Percentiles rank a stretch among this genome's conserved stretches.
Evolutionary conservation across 495 filamentous ascomycete genomes (phyloP).

Genomic region (Hypomontagnella monticulosa): DNA sequence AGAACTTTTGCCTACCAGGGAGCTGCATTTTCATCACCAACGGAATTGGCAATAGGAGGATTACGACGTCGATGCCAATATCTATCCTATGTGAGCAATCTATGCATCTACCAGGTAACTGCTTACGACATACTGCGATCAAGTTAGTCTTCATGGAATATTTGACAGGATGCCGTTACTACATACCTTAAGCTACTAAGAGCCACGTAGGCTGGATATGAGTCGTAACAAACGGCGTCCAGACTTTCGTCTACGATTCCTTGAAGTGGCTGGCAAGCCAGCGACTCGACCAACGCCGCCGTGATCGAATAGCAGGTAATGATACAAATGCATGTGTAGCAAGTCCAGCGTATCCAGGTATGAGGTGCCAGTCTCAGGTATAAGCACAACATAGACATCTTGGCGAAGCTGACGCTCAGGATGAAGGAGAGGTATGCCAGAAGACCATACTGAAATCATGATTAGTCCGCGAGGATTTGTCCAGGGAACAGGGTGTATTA

Average conservation of each 20-base stretch:
- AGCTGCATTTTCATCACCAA: conserved; percentile 58
- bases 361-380: conserved; percentile 30
- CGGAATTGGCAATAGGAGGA: conserved; percentile 60
- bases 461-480: conserved; percentile 3
- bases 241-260: conserved; percentile 30
- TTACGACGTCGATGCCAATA: conserved; percentile 46
- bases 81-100: conserved; percentile 36
- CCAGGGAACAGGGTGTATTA: neutral
- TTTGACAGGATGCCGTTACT: neutral
- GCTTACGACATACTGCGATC: conserved; percentile 9
- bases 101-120: neutral
- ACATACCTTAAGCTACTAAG: conserved; percentile 31
- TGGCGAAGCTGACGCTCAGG: conserved; percentile 32
- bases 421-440: conserved; percentile 31
- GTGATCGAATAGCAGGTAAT: conserved; percentile 24
- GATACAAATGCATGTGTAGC: conserved; percentile 19
- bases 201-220: conserved; percentile 30
- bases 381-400: conserved; percentile 32
- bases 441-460: conserved; percentile 19
- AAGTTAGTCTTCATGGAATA: conserved; percentile 6
- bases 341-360: conserved; percentile 25
- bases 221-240: conserved; percentile 29
- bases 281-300: conserved; percentile 27
- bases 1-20: conserved; percentile 59
- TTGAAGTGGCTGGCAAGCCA: conserved; percentile 25